Percentiles rank a stretch among this genome's conserved stretches.
phyloP scores from a whole-genome alignment of 2,329 filamentous ascomycete genomes.

The Nemania diffusa region DNA sequence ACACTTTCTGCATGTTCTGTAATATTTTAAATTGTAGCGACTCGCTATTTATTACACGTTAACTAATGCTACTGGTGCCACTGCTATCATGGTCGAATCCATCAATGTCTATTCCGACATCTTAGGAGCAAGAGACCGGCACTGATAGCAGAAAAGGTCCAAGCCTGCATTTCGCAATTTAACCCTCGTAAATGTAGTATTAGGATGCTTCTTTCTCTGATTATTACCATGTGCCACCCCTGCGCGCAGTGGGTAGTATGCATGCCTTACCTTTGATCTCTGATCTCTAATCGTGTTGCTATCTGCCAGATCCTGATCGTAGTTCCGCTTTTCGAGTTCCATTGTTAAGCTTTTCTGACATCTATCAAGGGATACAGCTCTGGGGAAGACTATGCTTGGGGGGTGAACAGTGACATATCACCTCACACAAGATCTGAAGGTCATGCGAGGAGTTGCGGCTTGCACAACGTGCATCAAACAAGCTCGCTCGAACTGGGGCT shows the following conservation, averaged over 20 bases:
- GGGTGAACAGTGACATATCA: slow-evolving; percentile 56
- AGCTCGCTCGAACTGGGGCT: slow-evolving; percentile 30
- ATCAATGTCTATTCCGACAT: background rate
- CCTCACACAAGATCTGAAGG: slow-evolving; percentile 63
- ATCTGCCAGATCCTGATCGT: slow-evolving; percentile 41
- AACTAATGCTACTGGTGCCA: slow-evolving; percentile 1
- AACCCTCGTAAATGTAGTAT: slow-evolving; percentile 11
- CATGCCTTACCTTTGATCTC: slow-evolving; percentile 30
- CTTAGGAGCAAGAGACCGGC: background rate
- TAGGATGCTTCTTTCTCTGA: slow-evolving; percentile 32
- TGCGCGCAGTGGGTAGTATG: slow-evolving; percentile 45
- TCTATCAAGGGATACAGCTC: slow-evolving; percentile 28
- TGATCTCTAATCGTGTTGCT: slow-evolving; percentile 31
- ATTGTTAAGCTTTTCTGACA: slow-evolving; percentile 20
- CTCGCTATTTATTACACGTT: slow-evolving; percentile 8
- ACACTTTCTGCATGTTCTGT: slow-evolving; percentile 2
- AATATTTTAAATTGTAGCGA: slow-evolving; percentile 11
- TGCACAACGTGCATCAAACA: slow-evolving; percentile 44
- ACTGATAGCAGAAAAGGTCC: background rate
- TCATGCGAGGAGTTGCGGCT: slow-evolving; percentile 50
- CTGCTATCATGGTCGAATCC: background rate
- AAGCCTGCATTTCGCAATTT: background rate
- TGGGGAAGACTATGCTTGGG: slow-evolving; percentile 34
- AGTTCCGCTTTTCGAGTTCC: slow-evolving; percentile 14
- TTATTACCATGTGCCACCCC: slow-evolving; percentile 49